These are phyloP conservation scores for Auriscalpium vulgare DNA, from an alignment of 768 basidiomycete species.

Conservation along the genomic window DNA sequence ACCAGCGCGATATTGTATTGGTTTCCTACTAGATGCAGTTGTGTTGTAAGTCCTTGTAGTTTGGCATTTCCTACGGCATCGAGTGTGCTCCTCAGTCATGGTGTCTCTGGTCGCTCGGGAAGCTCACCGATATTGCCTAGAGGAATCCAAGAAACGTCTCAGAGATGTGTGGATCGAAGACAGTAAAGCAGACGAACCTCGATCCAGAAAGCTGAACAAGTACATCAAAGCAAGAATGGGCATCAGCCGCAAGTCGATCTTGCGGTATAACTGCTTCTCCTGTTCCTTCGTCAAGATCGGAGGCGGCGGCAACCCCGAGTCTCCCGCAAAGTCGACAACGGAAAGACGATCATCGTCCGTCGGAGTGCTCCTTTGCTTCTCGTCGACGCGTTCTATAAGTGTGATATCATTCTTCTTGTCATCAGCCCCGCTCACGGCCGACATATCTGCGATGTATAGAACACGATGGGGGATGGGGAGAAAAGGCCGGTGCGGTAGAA, in stretches of 20 bases:
- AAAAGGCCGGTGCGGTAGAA: too few species aligned
- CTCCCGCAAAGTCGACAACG: constrained; percentile 6
- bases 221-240: constrained; percentile 25
- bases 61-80: constrained; percentile 49
- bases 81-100: not conserved
- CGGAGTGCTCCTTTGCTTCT: not conserved
- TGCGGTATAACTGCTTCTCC: constrained; percentile 31
- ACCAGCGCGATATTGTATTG: constrained; percentile 64
- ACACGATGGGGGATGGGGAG: too few species aligned
- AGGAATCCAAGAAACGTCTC: not conserved
- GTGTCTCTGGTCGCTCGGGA: not conserved
- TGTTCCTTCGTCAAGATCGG: constrained; percentile 34
- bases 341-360: not conserved
- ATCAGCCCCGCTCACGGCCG: not conserved
- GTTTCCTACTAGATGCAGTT: constrained; percentile 49
- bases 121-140: constrained; percentile 49
- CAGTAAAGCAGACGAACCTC: constrained; percentile 14
- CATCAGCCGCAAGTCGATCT: constrained; percentile 24
- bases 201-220: constrained; percentile 23
- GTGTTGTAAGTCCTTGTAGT: constrained; percentile 49
- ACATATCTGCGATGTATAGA: too few species aligned
- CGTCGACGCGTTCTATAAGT: not conserved
- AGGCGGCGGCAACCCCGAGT: constrained; percentile 3
- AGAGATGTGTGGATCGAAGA: not conserved
- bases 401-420: not conserved